Evolutionary conservation across 805 yeast species (phyloP).

Genomic region (Cyberlindnera amylophila): DNA sequence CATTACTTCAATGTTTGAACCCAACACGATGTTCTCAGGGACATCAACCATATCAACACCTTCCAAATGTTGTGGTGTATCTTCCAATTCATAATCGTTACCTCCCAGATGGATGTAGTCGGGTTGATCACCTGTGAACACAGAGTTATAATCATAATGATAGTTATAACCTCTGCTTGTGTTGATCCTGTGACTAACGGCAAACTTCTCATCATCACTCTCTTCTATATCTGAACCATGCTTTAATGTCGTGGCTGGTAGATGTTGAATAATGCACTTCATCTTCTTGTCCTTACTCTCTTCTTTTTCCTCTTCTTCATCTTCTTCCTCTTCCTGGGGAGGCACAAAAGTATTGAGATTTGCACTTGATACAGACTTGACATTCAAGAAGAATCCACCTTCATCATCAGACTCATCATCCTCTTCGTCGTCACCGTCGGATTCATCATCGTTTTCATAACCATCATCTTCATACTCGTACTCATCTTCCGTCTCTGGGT

Average conservation of each 20-base stretch:
- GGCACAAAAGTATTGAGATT: constrained; percentile 15
- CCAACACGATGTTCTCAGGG: constrained; percentile 28
- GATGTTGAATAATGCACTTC: constrained; percentile 60
- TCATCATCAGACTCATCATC: constrained; percentile 52
- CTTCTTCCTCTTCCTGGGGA: constrained; percentile 1
- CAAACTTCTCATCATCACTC: constrained; percentile 36
- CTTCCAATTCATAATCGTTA: constrained; percentile 20
- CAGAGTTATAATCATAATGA: constrained; percentile 77
- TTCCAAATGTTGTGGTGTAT: constrained; percentile 24
- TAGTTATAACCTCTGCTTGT: constrained; percentile 74
- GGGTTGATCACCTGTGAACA: constrained; percentile 48
- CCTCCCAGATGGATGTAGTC: constrained; percentile 20
- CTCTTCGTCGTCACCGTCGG: constrained; percentile 26
- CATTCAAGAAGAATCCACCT: constrained; percentile 65
- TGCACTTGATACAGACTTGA: constrained; percentile 39
- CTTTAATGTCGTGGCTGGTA: constrained; percentile 86
- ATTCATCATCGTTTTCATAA: constrained; percentile 18
- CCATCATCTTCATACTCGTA: constrained; percentile 29
- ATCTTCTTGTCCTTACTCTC: constrained; percentile 2
- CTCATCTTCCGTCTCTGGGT: constrained; percentile 21
- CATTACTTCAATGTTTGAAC: constrained; percentile 22
- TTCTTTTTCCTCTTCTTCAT: constrained; percentile 13
- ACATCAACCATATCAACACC: constrained; percentile 28
- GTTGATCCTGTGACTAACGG: constrained; percentile 68
- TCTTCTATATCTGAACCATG: constrained; percentile 62